Percentiles rank a stretch among this genome's conserved stretches.
Evolutionary conservation across 1,139 yeast species (phyloP).

Genomic region (Pichia sp.): DNA sequence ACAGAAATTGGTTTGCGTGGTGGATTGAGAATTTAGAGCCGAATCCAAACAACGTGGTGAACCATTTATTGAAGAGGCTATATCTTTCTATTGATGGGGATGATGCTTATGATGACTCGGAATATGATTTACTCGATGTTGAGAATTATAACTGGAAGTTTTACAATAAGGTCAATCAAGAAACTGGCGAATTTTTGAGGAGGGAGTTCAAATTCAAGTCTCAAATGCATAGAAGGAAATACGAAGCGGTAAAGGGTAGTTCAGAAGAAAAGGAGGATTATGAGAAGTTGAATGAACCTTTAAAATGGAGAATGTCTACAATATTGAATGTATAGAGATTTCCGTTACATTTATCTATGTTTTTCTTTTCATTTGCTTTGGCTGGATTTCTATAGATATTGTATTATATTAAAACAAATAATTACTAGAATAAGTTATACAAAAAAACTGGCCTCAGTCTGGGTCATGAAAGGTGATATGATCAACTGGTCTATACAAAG

Average conservation of each 20-base stretch:
- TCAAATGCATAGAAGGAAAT: slow-evolving; percentile 38
- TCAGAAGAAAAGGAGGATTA: slow-evolving; percentile 18
- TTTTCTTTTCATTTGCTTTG: too few species aligned
- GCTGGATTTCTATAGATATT: too few species aligned
- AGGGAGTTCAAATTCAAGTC: slow-evolving; percentile 41
- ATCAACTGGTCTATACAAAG: too few species aligned
- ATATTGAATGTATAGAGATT: neutral
- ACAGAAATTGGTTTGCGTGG: slow-evolving; percentile 25
- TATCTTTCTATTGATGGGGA: slow-evolving; percentile 18
- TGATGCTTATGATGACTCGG: neutral
- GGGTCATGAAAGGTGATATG: too few species aligned
- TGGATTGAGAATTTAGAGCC: slow-evolving; percentile 25
- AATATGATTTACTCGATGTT: slow-evolving; percentile 13
- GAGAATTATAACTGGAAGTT: slow-evolving; percentile 16
- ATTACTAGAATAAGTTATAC: too few species aligned
- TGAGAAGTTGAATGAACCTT: slow-evolving; percentile 26
- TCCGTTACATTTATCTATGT: too few species aligned
- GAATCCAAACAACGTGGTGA: slow-evolving; percentile 20
- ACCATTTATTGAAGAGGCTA: slow-evolving; percentile 20
- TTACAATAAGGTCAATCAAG: slow-evolving; percentile 25
- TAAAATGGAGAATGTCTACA: slow-evolving; percentile 47
- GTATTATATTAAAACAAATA: too few species aligned
- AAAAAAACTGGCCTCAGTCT: too few species aligned
- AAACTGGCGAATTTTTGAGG: slow-evolving; percentile 29
- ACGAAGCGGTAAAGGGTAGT: slow-evolving; percentile 11